A percentile compares a stretch with the other conserved stretches of the same genome.
These are phyloP conservation scores for Peltaster fructicola DNA, from an alignment of 2,329 filamentous ascomycete genomes.

Conservation along the genomic window DNA sequence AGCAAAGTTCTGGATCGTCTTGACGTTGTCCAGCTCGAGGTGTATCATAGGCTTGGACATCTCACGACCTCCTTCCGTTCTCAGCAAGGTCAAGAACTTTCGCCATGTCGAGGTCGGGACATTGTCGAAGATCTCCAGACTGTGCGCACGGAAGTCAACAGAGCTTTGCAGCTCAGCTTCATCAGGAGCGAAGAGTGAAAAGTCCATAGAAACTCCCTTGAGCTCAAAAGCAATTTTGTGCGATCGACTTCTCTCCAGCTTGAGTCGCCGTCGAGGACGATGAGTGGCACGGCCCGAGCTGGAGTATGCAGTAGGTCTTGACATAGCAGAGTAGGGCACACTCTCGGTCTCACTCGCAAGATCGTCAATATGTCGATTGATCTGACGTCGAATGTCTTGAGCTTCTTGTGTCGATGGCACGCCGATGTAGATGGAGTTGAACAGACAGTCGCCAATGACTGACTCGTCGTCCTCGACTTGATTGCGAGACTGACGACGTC, in stretches of 20 bases:
- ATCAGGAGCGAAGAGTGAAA: constrained; percentile 61
- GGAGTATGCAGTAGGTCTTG: constrained; percentile 37
- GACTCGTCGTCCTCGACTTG: constrained; percentile 58
- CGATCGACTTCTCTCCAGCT: constrained; percentile 65
- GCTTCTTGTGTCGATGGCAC: constrained; percentile 70
- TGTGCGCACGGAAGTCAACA: constrained; percentile 62
- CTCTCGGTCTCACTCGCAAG: constrained; percentile 78
- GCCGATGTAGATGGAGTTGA: constrained; percentile 97
- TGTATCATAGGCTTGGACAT: constrained; percentile 79
- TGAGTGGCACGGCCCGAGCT: constrained; percentile 10
- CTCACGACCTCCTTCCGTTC: constrained; percentile 60
- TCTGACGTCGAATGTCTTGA: constrained; percentile 59
- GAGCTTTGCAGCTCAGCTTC: constrained; percentile 74
- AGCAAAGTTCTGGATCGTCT: constrained; percentile 64
- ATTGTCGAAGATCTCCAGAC: constrained; percentile 85
- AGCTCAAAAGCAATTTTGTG: constrained; percentile 96
- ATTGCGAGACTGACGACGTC: constrained; percentile 37
- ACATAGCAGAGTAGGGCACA: constrained; percentile 49
- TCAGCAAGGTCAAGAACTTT: constrained; percentile 90
- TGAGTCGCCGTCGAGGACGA: constrained; percentile 37
- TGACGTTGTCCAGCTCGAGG: constrained; percentile 72
- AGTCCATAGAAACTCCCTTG: constrained; percentile 62
- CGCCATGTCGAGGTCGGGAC: constrained; percentile 93
- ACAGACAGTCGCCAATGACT: constrained; percentile 84
- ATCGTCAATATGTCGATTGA: constrained; percentile 80